Evolutionary conservation across 73 alveolate genomes (phyloP), one percentile per base, ranked within the genome.

Genomic region (Paramecium sonneborni): DNA sequence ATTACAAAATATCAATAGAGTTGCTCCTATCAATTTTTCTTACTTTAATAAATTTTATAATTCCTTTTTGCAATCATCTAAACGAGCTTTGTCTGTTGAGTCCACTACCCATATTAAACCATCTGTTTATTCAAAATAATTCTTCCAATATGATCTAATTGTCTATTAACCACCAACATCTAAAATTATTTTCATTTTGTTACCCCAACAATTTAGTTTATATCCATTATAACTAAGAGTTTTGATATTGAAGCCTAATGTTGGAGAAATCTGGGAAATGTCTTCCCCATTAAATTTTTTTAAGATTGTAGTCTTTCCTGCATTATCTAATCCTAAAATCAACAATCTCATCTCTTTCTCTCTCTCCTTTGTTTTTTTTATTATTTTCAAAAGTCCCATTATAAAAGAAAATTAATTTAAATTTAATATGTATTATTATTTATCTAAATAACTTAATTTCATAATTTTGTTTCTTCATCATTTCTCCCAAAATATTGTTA

Each of bases 131-230:
- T 98, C 99, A 93, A 98, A 98, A 95, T 98, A 98, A 85, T 98
- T 98, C 90, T 99, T 92, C 99, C 99, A 98, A 90, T 98, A 98
- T 37, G 99, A 95, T 76, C 99, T 93, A 68, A 98, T 98, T n/a
- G 99, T 97, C 9, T 97, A 96, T 89, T 98, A 99, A 28, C 99
- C 99, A 20, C 99, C 99, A 14, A 98, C 99, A 89, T 98, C 87
- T 74, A 37, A 5, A 7, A 62, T 62, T 18, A 67, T 5, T 52
- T 18, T 52, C 21, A 26, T 39, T 35, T 0, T 3, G 23, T 62
- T 70, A 74, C 87, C 99, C 99, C 99, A 98, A 58, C 97, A 95
- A 93, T 98, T 98, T 14, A 98, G 96, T 76, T 97, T 96, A 85
- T 96, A 97, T 43, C 96, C 98, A 46, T 97, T 93, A 93, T 96